Conservation (phyloP, 2,329 filamentous ascomycete genomes). For the Penicillium italicum region DNA sequence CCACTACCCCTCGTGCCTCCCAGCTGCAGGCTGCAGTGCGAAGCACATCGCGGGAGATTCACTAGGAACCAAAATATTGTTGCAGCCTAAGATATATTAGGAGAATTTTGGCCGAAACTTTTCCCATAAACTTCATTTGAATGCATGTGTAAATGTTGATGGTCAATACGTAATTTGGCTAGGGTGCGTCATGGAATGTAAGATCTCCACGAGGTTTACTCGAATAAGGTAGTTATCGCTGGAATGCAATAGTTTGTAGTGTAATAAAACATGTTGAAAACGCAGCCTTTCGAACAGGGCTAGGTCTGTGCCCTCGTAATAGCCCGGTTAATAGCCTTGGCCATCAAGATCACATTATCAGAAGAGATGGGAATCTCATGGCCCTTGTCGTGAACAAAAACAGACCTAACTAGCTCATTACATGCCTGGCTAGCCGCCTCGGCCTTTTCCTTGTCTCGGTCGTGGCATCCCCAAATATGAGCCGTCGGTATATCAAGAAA, state of each 20-base stretch:
- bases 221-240: neutral
- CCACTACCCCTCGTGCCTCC: neutral
- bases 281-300: neutral
- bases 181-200: neutral
- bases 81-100: neutral
- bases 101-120: neutral
- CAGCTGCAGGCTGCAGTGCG: neutral
- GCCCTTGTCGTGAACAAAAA: conserved; percentile 13
- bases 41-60: neutral
- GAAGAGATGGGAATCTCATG: conserved; percentile 13
- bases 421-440: conserved; percentile 8
- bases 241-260: neutral
- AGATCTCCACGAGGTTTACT: neutral
- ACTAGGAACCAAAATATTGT: neutral
- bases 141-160: neutral
- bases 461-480: conserved; percentile 17
- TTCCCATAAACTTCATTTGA: neutral
- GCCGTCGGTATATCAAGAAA: conserved; percentile 13
- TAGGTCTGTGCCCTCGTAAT: neutral
- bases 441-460: neutral
- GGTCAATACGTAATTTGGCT: neutral
- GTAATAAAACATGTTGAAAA: neutral
- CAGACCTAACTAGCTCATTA: conserved; percentile 4
- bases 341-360: conserved; percentile 5
- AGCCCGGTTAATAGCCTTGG: conserved; percentile 10